These are phyloP conservation scores for Chrysoporthe deuterocubensis DNA, from an alignment of 2,329 filamentous ascomycete genomes.

Conservation along the genomic window DNA sequence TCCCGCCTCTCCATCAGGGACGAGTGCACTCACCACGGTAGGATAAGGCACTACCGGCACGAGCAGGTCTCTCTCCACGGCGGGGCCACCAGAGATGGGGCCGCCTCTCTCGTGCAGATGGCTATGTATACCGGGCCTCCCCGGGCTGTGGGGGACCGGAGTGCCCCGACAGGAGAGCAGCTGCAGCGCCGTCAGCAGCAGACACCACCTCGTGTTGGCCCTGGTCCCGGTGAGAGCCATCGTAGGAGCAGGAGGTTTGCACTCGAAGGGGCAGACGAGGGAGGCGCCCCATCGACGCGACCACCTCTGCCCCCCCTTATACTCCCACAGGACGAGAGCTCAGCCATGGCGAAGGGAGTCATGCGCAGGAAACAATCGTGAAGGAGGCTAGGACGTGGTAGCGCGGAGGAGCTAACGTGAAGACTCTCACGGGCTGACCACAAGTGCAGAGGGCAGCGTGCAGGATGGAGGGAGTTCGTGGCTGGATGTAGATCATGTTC, in stretches of 20 bases:
- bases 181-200: conserved; percentile 28
- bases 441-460: background rate
- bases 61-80: background rate
- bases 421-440: background rate
- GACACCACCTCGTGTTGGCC: conserved; percentile 23
- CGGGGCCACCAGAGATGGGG: background rate
- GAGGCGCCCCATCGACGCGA: background rate
- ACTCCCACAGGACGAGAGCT: background rate
- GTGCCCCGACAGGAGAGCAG: conserved; percentile 16
- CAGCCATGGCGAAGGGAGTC: conserved; percentile 11
- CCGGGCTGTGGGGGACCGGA: background rate
- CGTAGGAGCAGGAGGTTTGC: background rate
- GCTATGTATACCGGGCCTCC: background rate
- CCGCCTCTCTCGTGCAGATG: background rate
- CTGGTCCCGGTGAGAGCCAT: conserved; percentile 12
- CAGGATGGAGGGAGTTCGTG: background rate
- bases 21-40: background rate
- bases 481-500: conserved; percentile 7
- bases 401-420: background rate
- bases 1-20: background rate
- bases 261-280: background rate
- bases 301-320: conserved; percentile 3
- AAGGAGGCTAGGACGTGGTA: conserved; percentile 13
- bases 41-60: background rate
- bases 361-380: conserved; percentile 11